Base-by-base conservation (phyloP, 2,329 filamentous ascomycete species). In the Pseudonectria foliicola region DNA sequence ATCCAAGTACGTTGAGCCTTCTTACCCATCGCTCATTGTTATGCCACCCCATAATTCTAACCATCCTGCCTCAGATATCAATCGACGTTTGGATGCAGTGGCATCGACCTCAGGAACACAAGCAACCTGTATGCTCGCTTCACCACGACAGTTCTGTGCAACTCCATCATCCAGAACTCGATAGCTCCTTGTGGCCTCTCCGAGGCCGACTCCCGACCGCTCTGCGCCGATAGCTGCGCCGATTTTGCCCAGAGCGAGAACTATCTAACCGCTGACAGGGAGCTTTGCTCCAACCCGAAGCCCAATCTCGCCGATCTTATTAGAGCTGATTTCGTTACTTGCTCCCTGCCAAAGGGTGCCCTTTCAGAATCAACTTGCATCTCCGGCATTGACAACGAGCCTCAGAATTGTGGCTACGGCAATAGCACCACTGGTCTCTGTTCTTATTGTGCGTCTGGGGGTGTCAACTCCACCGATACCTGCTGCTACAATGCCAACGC, bases 81-180 rank as follows among this genome's bases (percentile, higher is more conserved):
- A 58, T 70, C 74, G 34, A 68, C 87, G 31, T 75, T 98, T 45
- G 90, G 90, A 37, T 98, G 92, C 59, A 71, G 75, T 31, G 74
- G 75, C 43, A 70, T 95, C 51, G 77, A 92, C 53, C 73, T 89
- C 37, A 77, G 77, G 37, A 85, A 94, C 57, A 82, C 87, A 4
- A 82, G 77, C 48, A 74, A 83, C 52, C 76, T 89, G 53, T 98
- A 98, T 63, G 90, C 92, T 31, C 82, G 92, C 50, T 98, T 90
- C 63, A 94, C 90, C 5, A 92, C 80, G 30, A 92, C 85, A 42
- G 82, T 93, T 44, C 74, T 98, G 45, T 98, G 92, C 72, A 96
- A 93, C 68, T 75, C 85, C 46, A 84, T 98, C 55, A 77, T 98
- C 33, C 92, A 98, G 62, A 89, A 87, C 56, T 96, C 92, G 5